Evolutionary conservation across 1,284 basidiomycete species (phyloP), one percentile per base, ranked within the genome.

Genomic region (Cystobasidium pallidum): DNA sequence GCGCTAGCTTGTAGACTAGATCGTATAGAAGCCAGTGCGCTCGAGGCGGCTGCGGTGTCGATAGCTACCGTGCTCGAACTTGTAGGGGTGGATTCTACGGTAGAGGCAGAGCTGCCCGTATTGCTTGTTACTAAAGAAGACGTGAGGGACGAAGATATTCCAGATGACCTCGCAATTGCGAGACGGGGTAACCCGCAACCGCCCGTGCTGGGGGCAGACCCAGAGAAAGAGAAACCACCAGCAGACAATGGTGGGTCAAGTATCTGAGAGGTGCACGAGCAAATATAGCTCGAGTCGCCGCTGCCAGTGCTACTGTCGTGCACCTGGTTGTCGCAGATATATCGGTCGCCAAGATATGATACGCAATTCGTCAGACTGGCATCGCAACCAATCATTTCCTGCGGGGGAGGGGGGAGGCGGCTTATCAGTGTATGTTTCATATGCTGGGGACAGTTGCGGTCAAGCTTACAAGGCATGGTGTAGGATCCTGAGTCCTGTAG

Each of bases 341-440:
- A 70, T 2, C 41, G 45, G 24, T 70, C 57, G 3, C 67, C 67
- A 24, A 70, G 67, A 54, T 70, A 70, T 3, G 57, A 61, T 4
- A 70, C 28, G 47, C 67, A 70, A 21, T 70, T 70, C 15, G 39
- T 58, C 17, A 61, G 45, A 32, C 57, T 51, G 19, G 55, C 15
- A 52, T 70, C 67, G 58, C 67, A 70, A 4, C 67, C 67, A 3
- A 70, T 70, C 67, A 70, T 70, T 54, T 70, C 67, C 67, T 70
- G 58, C 19, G 13, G 4, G 17, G 19, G 8, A 65, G n/a, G 13
- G 4, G 17, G 19, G 8, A 65, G n/a, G 10, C 15, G 24, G n/a
- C 8, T 51, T 24, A 24, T 51, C 15, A 51, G 49, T 24, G 49
- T 3, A 11, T 4, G 6, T 3, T 51, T n/a, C 4, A 3, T 24